A percentile compares a stretch with the other conserved stretches of the same genome.
These are phyloP conservation scores for Bolboschoenus planiculmis DNA, from an alignment of 176 grass and related monocot species.

Conservation along the genomic window DNA sequence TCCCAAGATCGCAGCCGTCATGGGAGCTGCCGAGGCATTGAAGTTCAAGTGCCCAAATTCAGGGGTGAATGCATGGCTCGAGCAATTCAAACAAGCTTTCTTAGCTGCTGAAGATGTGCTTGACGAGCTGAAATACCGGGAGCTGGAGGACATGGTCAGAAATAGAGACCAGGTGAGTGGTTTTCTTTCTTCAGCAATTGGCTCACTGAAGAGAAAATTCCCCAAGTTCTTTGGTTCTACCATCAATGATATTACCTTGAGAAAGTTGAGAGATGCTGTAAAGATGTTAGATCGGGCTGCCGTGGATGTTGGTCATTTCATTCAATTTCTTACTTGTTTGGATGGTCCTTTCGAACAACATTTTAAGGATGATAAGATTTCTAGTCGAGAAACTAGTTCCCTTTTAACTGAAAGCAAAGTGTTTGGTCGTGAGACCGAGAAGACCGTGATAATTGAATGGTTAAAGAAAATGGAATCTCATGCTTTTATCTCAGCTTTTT, in stretches of 20 bases:
- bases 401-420: not conserved
- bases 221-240: not conserved
- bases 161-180: not conserved
- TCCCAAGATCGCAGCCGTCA: not conserved
- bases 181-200: not conserved
- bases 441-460: not conserved
- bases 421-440: conserved; percentile 8
- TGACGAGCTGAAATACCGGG: conserved; percentile 25
- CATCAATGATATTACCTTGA: not conserved
- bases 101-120: conserved; percentile 29
- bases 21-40: not conserved
- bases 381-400: not conserved
- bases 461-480: not conserved
- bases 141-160: not conserved
- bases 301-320: not conserved
- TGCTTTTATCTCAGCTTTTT: not conserved
- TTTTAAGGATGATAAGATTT: not conserved
- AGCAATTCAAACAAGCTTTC: not conserved
- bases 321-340: not conserved
- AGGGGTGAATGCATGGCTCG: conserved; percentile 7
- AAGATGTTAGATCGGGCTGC: not conserved
- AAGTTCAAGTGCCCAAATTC: not conserved
- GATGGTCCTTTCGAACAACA: not conserved
- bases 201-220: not conserved
- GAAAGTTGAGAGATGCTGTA: not conserved